A percentile compares a stretch with the other conserved stretches of the same genome.
phyloP scores from a whole-genome alignment of 352 stramenopile species.

The Phytophthora gonapodyides region DNA sequence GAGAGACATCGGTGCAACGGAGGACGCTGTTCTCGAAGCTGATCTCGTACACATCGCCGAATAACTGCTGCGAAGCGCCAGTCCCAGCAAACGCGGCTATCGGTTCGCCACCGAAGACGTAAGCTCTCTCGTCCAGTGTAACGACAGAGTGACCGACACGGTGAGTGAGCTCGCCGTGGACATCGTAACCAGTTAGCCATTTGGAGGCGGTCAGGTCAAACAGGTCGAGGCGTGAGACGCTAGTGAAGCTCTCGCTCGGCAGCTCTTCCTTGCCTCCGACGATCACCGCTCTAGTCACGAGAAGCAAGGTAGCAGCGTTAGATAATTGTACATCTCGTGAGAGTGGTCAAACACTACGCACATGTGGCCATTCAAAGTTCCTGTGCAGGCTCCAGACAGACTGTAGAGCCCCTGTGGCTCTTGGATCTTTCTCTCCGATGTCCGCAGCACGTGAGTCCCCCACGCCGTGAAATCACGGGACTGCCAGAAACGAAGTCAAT shows the following conservation, averaged over 20 bases:
- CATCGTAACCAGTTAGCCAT: slow-evolving; percentile 66
- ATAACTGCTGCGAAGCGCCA: slow-evolving; percentile 5
- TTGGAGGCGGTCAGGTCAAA: slow-evolving; percentile 56
- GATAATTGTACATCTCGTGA: not conserved
- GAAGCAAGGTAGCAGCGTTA: not conserved
- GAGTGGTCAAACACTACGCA: slow-evolving; percentile 23
- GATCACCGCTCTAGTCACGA: slow-evolving; percentile 49
- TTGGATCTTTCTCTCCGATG: slow-evolving; percentile 24
- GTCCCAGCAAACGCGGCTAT: slow-evolving; percentile 12
- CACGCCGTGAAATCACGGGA: slow-evolving; percentile 49
- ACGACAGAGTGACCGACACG: slow-evolving; percentile 59
- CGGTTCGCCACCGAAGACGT: slow-evolving; percentile 65
- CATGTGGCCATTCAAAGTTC: slow-evolving; percentile 52
- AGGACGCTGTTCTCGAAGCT: slow-evolving; percentile 47
- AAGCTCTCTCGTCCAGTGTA: slow-evolving; percentile 42
- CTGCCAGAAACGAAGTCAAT: slow-evolving; percentile 24
- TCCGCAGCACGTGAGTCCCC: slow-evolving; percentile 43
- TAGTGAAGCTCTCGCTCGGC: slow-evolving; percentile 28
- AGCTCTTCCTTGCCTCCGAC: slow-evolving; percentile 55
- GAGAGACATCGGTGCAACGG: slow-evolving; percentile 40
- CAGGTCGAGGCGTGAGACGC: slow-evolving; percentile 49
- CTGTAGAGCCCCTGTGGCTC: slow-evolving; percentile 25
- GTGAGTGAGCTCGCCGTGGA: slow-evolving; percentile 52
- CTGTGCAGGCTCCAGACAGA: slow-evolving; percentile 29
- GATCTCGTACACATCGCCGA: slow-evolving; percentile 51